Evolutionary conservation across 2,329 filamentous ascomycete genomes (phyloP), one percentile per base, ranked within the genome.

Genomic region (Daldinia eschscholtzii): DNA sequence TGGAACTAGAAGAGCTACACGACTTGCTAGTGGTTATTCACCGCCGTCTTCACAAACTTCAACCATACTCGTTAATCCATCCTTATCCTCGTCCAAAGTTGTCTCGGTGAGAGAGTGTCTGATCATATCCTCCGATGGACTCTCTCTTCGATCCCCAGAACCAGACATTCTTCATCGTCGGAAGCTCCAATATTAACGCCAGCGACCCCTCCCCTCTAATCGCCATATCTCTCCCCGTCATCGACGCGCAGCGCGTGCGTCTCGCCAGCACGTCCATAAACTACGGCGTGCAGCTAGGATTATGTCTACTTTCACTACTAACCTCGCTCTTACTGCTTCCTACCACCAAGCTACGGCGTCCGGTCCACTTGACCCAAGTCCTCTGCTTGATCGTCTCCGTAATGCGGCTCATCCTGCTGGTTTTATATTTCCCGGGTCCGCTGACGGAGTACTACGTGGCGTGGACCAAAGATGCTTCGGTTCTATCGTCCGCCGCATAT

Each of bases 231-330:
- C 68, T 76, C 65, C 39, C 69, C 6, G 39, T 52, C 18, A 74
- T 76, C 64, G 71, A 76, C 46, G 67, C 67, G 4, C 73, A 74
- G 53, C 71, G 75, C 10, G 61, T 75, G 15, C 71, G 71, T 2
- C 70, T 76, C 1, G 73, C 73, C 70, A 80, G 77, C 73, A 77
- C 81, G 28, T 77, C 76, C 76, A 88, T 92, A 82, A 91, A 89
- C 80, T 93, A 91, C 77, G 90, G 87, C 59, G 81, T 86, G 18
- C 92, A 95, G 77, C 84, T 94, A 58, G 93, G 93, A 33, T 88
- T 91, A 26, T 88, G 87, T 53, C 71, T 90, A 64, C 80, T 91
- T 67, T 87, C 93, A 75, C 82, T 94, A 18, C 72, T 91, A 48
- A 83, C 92, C 33, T 81, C 94, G 2, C 80, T 93, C 10, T 75